Evolutionary conservation across 2,329 filamentous ascomycete species (phyloP).

Genomic region (Cylindrodendrum hubeiense): DNA sequence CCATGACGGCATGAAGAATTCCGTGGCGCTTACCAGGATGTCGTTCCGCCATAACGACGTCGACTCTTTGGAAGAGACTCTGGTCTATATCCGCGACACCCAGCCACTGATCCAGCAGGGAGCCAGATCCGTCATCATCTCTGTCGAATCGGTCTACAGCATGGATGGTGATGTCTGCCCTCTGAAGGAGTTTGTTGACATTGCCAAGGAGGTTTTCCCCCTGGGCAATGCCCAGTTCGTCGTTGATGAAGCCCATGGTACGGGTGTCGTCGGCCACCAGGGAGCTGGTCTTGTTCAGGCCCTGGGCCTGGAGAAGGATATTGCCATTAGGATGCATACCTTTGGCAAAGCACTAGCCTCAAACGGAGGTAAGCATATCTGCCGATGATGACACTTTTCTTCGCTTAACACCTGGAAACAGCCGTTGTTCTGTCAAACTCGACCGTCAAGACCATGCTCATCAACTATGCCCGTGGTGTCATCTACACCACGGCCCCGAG

Average conservation of each 20-base stretch:
- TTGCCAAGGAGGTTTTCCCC: conserved; percentile 49
- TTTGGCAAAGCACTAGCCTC: conserved; percentile 65
- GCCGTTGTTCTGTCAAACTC: conserved; percentile 35
- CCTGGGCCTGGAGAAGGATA: conserved; percentile 62
- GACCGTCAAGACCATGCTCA: conserved; percentile 10
- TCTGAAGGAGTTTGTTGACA: conserved; percentile 51
- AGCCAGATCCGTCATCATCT: conserved; percentile 51
- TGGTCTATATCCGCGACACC: conserved; percentile 46
- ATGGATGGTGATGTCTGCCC: conserved; percentile 62
- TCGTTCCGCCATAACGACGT: conserved; percentile 61
- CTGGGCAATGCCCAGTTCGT: conserved; percentile 60
- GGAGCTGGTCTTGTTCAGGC: conserved; percentile 63
- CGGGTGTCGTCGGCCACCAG: conserved; percentile 61
- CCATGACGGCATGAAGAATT: conserved; percentile 73
- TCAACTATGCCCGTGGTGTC: no score
- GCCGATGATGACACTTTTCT: not conserved
- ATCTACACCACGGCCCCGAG: no score
- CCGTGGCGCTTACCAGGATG: conserved; percentile 59
- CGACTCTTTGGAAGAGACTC: conserved; percentile 50
- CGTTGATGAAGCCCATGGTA: conserved; percentile 68
- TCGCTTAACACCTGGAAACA: not conserved
- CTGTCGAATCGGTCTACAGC: conserved; percentile 59
- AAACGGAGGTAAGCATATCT: conserved; percentile 44
- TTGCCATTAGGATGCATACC: conserved; percentile 63
- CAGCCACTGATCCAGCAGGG: conserved; percentile 48